Base-by-base conservation (phyloP, 192 early-diverging fungal genomes). In the Pilaira anomala region DNA sequence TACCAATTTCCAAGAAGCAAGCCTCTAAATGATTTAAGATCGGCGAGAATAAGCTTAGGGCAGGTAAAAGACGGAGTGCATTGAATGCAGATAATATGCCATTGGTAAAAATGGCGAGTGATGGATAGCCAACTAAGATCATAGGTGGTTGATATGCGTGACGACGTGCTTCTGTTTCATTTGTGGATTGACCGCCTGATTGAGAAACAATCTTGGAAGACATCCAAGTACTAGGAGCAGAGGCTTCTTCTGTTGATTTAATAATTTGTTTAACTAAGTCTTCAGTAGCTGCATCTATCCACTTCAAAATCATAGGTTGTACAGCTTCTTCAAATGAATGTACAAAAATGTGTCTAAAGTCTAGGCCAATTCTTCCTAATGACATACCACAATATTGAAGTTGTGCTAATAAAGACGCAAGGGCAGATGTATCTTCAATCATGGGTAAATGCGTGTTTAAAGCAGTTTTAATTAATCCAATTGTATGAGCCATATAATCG, bases 301-400 rank as follows among this genome's bases (percentile, higher is more conserved):
- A 62, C 39, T 71, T 66, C 28, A 67, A 52, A 13, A 91, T 77
- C 26, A 90, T 73, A 14, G 73, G 64, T 25, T 79, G 69, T 40
- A 89, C 73, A 1, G 85, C 81, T 22, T 80, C 69, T 45, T 91
- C 87, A 64, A 91, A 91, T 26, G 78, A 56, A 3, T 67, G 61
- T 13, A 78, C 80, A 33, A 88, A 76, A 8, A 87, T 46, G 4
- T 75, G 79, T 28, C 92, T 77, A 55, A 92, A 87, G 70, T 94
- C 92, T 21, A 88, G 69, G 2, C 92, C 92, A 40, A 91, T 83
- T 22, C 89, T 72, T 26, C 87, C 88, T 57, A 94, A 75, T 13
- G 88, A 89, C 76, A 91, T 79, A 29, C 91, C 90, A 65, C 84
- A 89, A 62, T 94, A 94, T 83, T 91, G 89, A 12, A 87, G 75